Conservation (phyloP, 2,329 filamentous ascomycete genomes). For the Diaporthe citrichinensis region DNA sequence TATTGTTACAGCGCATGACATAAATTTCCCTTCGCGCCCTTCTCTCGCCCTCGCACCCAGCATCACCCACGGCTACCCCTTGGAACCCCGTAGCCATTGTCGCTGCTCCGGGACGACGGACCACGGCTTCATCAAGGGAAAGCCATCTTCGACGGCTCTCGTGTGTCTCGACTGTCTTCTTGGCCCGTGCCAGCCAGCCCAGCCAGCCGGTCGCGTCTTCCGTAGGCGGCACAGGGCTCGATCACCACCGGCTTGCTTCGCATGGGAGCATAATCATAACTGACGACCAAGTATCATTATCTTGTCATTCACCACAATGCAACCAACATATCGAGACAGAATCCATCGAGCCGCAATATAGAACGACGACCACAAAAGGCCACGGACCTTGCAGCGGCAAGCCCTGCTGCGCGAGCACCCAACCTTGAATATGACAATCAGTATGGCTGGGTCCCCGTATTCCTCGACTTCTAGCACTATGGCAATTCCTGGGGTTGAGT, state of each 20-base stretch:
- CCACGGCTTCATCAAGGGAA: background rate
- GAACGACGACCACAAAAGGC: slow-evolving; percentile 27
- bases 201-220: slow-evolving; percentile 15
- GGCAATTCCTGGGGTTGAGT: slow-evolving; percentile 40
- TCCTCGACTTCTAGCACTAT: slow-evolving; percentile 31
- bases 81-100: background rate
- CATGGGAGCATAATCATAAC: background rate
- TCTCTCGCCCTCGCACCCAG: background rate
- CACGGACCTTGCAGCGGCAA: slow-evolving; percentile 13
- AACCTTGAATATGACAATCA: slow-evolving; percentile 30
- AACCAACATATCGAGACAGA: slow-evolving; percentile 11
- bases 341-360: slow-evolving; percentile 35
- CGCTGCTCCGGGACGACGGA: background rate
- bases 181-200: slow-evolving; percentile 9
- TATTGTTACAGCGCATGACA: slow-evolving; percentile 16
- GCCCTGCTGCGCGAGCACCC: slow-evolving; percentile 11
- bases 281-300: slow-evolving; percentile 15
- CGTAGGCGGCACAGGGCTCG: slow-evolving; percentile 1
- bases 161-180: slow-evolving; percentile 7
- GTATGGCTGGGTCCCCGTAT: slow-evolving; percentile 33
- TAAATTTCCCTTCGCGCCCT: slow-evolving; percentile 18
- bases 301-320: slow-evolving; percentile 34
- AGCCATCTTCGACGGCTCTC: background rate
- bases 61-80: background rate
- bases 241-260: background rate